Evolutionary conservation across 2,329 filamentous ascomycete species (phyloP), one percentile per base, ranked within the genome.

Genomic region (Coleophoma crateriformis): DNA sequence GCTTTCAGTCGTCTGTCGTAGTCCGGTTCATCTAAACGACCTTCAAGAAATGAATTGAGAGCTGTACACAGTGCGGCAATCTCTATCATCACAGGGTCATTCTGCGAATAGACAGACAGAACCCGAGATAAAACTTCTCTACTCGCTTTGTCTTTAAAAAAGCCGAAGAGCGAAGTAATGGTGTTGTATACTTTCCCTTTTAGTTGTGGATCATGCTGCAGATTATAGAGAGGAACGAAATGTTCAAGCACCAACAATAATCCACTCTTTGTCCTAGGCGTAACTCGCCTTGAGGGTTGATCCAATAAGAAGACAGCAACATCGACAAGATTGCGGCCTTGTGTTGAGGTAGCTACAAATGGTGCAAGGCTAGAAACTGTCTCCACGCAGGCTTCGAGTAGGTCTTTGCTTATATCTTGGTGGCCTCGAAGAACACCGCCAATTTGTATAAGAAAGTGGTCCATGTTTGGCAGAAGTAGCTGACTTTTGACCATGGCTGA

Each of bases 251-350:
- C 88, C 41, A 84, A 77, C 35, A 99, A 72, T 33, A 99, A 76
- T 17, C 85, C 82, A 7, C 87, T 82, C 71, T 97, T 97, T 7
- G 87, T 87, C 59, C 82, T 88, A 0, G 89, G 88, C 55, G 80
- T 91, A 33, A 97, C 90, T 47, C 85, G 79, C 53, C 88, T 84
- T 20, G 87, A 81, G n/a, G 92, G 90, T 60, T 96, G 90, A 54
- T 87, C 83, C 33, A 97, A 78, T 34, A 96, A 76, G 65, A 87
- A 92, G 10, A 85, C 84, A 1, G 87, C 85, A 45, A 95, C 90
- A 52, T 85, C 82, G 35, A 96, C 81, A 50, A 96, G 77, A 42
- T 85, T 84, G n/a, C 81, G 80, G 14, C 88, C 84, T 60, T 94
- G 87, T 7, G 80, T 73, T 49, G 82, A 73, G 55, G 81, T 75